Conservation (phyloP, 2,329 filamentous ascomycete genomes). For the Clonostachys sp. region DNA sequence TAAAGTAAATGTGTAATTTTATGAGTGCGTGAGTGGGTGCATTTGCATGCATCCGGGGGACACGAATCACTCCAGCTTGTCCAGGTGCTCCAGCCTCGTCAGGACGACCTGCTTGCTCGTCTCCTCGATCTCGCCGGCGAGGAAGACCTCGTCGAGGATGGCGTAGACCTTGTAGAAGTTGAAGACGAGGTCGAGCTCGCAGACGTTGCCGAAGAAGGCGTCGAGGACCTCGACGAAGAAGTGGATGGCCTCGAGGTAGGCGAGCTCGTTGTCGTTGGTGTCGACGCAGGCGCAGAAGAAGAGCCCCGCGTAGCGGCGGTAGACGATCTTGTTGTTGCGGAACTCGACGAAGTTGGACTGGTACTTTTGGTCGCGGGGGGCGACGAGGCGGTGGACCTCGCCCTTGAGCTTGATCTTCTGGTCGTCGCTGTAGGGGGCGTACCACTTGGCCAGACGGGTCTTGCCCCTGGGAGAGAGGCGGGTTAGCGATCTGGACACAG, state of each 20-base stretch:
- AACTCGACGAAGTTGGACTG: slow-evolving; percentile 99
- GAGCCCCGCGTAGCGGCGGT: slow-evolving; percentile 92
- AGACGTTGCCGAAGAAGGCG: slow-evolving; percentile 98
- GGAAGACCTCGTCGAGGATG: slow-evolving; percentile 95
- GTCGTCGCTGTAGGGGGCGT: slow-evolving; percentile 96
- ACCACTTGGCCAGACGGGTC: slow-evolving; percentile 98
- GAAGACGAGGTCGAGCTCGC: slow-evolving; percentile 88
- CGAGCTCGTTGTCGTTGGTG: slow-evolving; percentile 97
- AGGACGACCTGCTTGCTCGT: slow-evolving; percentile 97
- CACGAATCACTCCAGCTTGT: slow-evolving; percentile 77
- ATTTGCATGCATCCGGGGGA: too few relatives aligned
- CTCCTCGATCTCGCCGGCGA: slow-evolving; percentile 97
- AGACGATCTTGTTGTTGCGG: slow-evolving; percentile 93
- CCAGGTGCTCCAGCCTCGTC: slow-evolving; percentile 88
- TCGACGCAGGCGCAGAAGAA: slow-evolving; percentile 99
- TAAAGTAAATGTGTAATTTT: too few relatives aligned
- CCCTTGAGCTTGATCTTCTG: slow-evolving; percentile 99
- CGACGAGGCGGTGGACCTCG: slow-evolving; percentile 96
- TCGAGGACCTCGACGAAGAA: slow-evolving; percentile 99
- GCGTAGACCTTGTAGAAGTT: slow-evolving; percentile 90
- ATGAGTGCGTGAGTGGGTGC: too few relatives aligned
- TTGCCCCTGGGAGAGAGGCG: slow-evolving; percentile 66
- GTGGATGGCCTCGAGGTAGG: slow-evolving; percentile 95
- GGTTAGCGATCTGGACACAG: not conserved
- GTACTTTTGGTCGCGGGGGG: slow-evolving; percentile 97